These are phyloP conservation scores for Fusarium setosum DNA, from an alignment of 2,329 filamentous ascomycete genomes.

Conservation along the genomic window DNA sequence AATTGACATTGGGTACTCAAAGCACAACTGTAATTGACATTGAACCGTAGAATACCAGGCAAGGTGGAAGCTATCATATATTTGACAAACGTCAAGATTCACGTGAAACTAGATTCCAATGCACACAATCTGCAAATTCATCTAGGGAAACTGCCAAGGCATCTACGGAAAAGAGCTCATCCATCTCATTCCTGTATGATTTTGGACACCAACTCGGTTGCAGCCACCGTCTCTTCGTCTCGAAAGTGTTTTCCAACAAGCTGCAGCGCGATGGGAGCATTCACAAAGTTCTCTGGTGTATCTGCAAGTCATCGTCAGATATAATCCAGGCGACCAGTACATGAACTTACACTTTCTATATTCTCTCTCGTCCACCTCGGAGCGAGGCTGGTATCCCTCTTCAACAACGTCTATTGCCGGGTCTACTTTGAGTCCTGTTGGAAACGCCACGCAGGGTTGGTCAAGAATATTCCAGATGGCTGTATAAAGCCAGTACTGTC, in stretches of 20 bases:
- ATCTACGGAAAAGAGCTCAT: not conserved
- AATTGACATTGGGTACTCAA: too few relatives aligned
- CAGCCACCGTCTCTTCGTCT: conserved; percentile 33
- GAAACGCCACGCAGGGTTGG: conserved; percentile 41
- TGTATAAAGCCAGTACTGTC: conserved; percentile 45
- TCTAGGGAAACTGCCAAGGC: not conserved
- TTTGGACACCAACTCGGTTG: conserved; percentile 20
- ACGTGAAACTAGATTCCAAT: too few relatives aligned
- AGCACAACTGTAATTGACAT: too few relatives aligned
- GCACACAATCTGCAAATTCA: not conserved
- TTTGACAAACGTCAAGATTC: too few relatives aligned
- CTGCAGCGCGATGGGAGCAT: conserved; percentile 34
- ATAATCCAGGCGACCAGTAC: too few relatives aligned
- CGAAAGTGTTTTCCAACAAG: conserved; percentile 38
- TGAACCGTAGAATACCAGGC: too few relatives aligned
- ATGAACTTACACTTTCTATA: not conserved
- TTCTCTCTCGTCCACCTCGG: not conserved
- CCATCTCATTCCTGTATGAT: not conserved
- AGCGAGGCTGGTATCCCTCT: not conserved
- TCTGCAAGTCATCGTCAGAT: not conserved
- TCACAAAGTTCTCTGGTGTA: conserved; percentile 14
- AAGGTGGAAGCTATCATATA: too few relatives aligned
- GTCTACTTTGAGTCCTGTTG: conserved; percentile 34
- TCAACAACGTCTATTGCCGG: conserved; percentile 14
- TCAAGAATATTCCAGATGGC: conserved; percentile 49